Base-by-base conservation (phyloP, 2,329 filamentous ascomycete species). In the Cladosporium phlei region DNA sequence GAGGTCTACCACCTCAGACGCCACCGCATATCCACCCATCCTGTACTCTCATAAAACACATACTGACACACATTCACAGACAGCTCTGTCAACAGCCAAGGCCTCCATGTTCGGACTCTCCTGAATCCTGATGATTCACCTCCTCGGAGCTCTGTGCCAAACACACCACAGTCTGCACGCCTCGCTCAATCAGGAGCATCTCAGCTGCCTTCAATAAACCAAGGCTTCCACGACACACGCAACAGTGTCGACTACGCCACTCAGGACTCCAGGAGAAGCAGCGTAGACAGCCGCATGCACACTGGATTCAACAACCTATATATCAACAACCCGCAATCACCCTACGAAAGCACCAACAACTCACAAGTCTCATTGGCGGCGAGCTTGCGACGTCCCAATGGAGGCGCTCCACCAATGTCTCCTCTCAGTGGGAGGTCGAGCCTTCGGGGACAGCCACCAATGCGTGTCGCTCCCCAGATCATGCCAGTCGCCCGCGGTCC, bases 251-350 rank as follows among this genome's bases (percentile, higher is more conserved):
- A 81, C 38, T 69, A 71, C 5, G 61, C 67, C 24, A 70, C 76
- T 17, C 64, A 73, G 27, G 75, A 82, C 38, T 80, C 82, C 38
- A 77, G 85, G 48, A 79, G 86, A 43, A 86, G 88, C 67, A 90
- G 86, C 57, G 83, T 90, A 4, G 86, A 90, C 65, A 88, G 85
- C 65, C 78, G 85, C 52, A 83, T 90, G 63, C 86, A 87, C 59
- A 79, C 82, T 54, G 78, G 77, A 34, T 82, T 90, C 64, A 78
- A 75, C 47, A 82, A 86, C 35, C 76, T 90, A 66, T 76, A 80
- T 55, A 73, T 90, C 38, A 80, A 80, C 42, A 55, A 55, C 24
- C 77, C 76, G 35, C 75, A 74, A 2, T 86, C 83, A 5, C 85
- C 85, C 1, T 90, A 89, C 59, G 78, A 84, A 19, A 88, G 81